Percentiles rank a stretch among this genome's conserved stretches.
phyloP scores from a whole-genome alignment of 257 asterid genomes.

The Solanum okadae region DNA sequence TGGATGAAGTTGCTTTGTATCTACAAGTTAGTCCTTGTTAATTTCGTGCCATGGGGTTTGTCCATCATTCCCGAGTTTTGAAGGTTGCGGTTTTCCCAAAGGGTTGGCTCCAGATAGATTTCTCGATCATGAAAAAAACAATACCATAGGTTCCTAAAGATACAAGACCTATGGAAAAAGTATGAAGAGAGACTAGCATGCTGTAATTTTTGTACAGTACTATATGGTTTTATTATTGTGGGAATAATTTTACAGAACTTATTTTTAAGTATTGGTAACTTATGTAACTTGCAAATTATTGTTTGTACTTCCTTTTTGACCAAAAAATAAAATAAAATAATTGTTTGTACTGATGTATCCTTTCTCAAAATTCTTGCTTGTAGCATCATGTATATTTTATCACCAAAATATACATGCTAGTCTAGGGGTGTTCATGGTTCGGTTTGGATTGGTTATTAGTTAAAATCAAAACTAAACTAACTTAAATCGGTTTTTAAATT shows the following conservation, averaged over 20 bases:
- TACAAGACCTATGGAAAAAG: slow-evolving; percentile 8
- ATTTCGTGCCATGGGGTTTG: slow-evolving; percentile 1
- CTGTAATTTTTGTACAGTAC: slow-evolving; percentile 58
- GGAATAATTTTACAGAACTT: not conserved
- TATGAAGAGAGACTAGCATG: slow-evolving; percentile 18
- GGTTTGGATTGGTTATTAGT: too few species aligned
- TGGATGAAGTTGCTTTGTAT: slow-evolving; percentile 8
- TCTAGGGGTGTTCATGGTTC: too few species aligned
- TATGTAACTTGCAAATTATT: not conserved
- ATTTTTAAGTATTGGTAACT: not conserved
- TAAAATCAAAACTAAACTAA: too few species aligned
- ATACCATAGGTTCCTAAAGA: slow-evolving; percentile 21
- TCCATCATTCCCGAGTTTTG: not conserved
- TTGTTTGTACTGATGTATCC: not conserved
- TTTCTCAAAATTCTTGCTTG: not conserved
- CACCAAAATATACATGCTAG: too few species aligned
- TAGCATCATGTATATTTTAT: not conserved
- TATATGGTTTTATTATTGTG: slow-evolving; percentile 20
- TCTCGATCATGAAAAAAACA: not conserved
- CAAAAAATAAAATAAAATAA: not conserved
- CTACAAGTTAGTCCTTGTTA: slow-evolving; percentile 15
- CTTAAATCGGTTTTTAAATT: too few species aligned
- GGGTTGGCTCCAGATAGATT: not conserved
- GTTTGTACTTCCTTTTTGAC: not conserved
- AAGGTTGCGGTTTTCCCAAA: not conserved